A percentile compares a stretch with the other conserved stretches of the same genome.
These are phyloP conservation scores for Plectosphaerella cucumerina DNA, from an alignment of 2,329 filamentous ascomycete species.

Conservation along the genomic window DNA sequence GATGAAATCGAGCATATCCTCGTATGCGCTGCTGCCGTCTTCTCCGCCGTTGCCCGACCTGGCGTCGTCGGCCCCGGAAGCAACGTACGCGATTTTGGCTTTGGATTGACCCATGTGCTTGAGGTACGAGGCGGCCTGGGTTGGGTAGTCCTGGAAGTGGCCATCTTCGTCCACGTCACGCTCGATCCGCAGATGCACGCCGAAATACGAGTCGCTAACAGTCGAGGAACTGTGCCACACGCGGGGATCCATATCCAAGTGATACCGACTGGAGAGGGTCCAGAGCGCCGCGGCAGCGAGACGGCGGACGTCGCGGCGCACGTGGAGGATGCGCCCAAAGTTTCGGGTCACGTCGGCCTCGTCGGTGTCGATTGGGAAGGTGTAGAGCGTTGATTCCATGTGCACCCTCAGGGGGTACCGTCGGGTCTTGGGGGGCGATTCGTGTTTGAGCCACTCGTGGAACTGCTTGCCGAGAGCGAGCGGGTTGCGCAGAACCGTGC, in stretches of 20 bases:
- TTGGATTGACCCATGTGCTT: slow-evolving; percentile 20
- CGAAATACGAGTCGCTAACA: slow-evolving; percentile 18
- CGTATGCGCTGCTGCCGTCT: slow-evolving; percentile 10
- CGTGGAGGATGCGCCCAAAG: slow-evolving; percentile 34
- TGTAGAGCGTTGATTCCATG: slow-evolving; percentile 20
- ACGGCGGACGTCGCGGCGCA: slow-evolving; percentile 25
- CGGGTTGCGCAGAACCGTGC: slow-evolving; percentile 19
- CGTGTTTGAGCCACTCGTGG: slow-evolving; percentile 18
- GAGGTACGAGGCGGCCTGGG: slow-evolving; percentile 26
- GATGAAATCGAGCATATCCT: slow-evolving; percentile 29
- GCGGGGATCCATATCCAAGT: slow-evolving; percentile 19
- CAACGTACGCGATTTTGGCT: slow-evolving; percentile 34
- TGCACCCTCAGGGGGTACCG: slow-evolving; percentile 27
- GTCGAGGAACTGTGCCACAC: slow-evolving; percentile 4
- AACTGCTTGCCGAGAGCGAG: slow-evolving; percentile 16
- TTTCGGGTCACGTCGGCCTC: slow-evolving; percentile 20
- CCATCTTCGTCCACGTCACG: slow-evolving; percentile 18
- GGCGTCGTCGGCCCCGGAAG: slow-evolving; percentile 28
- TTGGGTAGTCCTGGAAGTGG: slow-evolving; percentile 23
- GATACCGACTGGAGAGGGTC: slow-evolving; percentile 22
- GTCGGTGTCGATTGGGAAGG: slow-evolving; percentile 27
- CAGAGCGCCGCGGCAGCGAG: slow-evolving; percentile 29
- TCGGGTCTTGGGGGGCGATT: slow-evolving; percentile 19
- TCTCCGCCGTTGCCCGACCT: not conserved
- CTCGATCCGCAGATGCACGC: slow-evolving; percentile 30